phyloP scores from a whole-genome alignment of 495 filamentous ascomycete species.

The Penicillium angulare region DNA sequence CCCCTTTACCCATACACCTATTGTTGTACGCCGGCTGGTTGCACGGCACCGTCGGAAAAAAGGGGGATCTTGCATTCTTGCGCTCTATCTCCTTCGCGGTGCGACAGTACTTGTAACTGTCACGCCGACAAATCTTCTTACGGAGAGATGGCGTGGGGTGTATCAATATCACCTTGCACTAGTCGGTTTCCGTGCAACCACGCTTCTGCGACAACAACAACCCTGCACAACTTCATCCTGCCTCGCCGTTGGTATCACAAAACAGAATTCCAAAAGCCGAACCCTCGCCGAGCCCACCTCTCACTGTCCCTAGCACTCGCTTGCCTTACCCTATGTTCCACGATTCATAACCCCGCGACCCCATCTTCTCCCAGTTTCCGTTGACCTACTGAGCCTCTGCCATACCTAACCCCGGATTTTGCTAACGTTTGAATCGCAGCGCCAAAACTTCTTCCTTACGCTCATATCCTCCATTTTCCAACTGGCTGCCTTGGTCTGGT shows the following conservation, averaged over 20 bases:
- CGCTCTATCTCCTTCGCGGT: slow-evolving; percentile 19
- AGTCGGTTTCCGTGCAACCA: slow-evolving; percentile 4
- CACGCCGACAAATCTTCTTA: slow-evolving; percentile 4
- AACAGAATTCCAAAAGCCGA: not conserved
- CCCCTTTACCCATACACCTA: slow-evolving; percentile 3
- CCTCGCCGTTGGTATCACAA: not conserved
- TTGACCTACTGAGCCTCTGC: slow-evolving; percentile 3
- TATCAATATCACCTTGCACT: slow-evolving; percentile 15
- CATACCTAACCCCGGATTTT: not conserved
- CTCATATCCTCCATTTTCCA: slow-evolving; percentile 80
- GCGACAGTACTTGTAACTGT: slow-evolving; percentile 12
- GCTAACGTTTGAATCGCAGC: slow-evolving; percentile 47
- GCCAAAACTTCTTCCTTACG: slow-evolving; percentile 77
- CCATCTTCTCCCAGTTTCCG: not conserved
- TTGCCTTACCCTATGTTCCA: not conserved
- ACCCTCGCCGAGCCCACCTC: slow-evolving; percentile 1
- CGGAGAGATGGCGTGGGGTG: slow-evolving; percentile 1
- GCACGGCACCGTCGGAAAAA: slow-evolving; percentile 15
- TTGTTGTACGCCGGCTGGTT: slow-evolving; percentile 13
- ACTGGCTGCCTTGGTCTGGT: slow-evolving; percentile 82
- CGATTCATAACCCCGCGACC: not conserved
- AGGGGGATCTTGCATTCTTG: slow-evolving; percentile 23
- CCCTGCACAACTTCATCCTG: not conserved
- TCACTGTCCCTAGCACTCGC: slow-evolving; percentile 11
- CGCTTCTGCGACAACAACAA: slow-evolving; percentile 1